Evolutionary conservation across 305 asterid species (phyloP), one percentile per base, ranked within the genome.

Genomic region (Plantago rigida): DNA sequence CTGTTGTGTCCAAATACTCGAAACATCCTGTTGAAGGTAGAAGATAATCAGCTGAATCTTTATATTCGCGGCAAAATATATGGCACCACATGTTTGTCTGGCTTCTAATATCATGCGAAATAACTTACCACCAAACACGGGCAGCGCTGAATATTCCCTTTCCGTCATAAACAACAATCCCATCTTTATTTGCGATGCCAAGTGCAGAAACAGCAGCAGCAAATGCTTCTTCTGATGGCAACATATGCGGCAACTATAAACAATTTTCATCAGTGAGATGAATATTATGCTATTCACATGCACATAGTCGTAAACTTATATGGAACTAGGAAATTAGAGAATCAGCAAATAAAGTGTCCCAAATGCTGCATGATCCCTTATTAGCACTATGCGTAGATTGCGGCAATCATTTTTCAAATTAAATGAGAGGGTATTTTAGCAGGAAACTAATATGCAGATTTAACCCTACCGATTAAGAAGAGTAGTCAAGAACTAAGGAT

Each of bases 151-250:
- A 91, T 62, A 88, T 81, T 67, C 98, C 99, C 79, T 88, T 88
- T 63, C 99, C 99, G 70, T 92, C 99, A 74, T 92, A 92, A 53
- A 92, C 97, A 73, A 92, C 85, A 65, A 92, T 62, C 17, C 85
- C 84, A 50, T 88, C 94, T 76, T 81, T 86, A 74, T 89, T 92
- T 70, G 84, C 94, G 29, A 92, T 80, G 62, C 96, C 99, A 47
- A 92, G 95, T n/a, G 99, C 91, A 55, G 99, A 92, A 71, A 79
- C 91, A 72, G 96, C 99, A 69, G 95, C 95, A 53, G 89, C 95
- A 75, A 92, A 92, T 56, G 94, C 96, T 82, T 88, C 94, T 73
- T 86, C 95, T 52, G 95, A 83, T 49, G 97, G 97, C 75, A 92
- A 68, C 99, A 92, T 92, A 72, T 92, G 99, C 31, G 99, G 99